Base-by-base conservation (phyloP, 2,329 filamentous ascomycete genomes). In the Colletotrichum tofieldiae region DNA sequence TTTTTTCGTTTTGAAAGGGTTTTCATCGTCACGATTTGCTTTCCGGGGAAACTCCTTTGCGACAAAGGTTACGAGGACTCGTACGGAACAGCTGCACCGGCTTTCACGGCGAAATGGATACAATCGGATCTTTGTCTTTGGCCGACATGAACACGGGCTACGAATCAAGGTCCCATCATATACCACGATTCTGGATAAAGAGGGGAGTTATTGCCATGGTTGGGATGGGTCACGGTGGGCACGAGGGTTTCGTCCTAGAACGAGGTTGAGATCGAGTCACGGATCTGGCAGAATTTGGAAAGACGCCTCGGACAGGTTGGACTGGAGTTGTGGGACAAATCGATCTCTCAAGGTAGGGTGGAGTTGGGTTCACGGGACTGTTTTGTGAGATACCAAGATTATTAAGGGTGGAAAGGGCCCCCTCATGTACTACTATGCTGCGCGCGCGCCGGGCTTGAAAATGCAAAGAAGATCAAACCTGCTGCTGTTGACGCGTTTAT, bases 341-440 rank as follows among this genome's bases (percentile, higher is more conserved):
- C 41, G 14, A 32, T n/a, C 51, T 52, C 26, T 23, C 54, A 61
- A 26, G 55, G 56, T 41, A 35, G 20, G 47, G 45, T 54, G 65
- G 55, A 60, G 55, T 67, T 61, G 54, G 56, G 65, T 52, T 54
- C 41, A 18, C 29, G 65, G 65, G 45, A 61, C 37, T 67, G 65
- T 39, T 67, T 64, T 67, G 55, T 49, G 37, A 67, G 65, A 67
- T 67, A 67, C 65, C 65, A 65, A 61, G 54, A 67, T 62, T 49
- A 60, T 41, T 18, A 60, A 26, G 56, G 47, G 41, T 43, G 5
- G 26, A 61, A 60, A 23, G 32, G 32, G 26, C 29, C 26, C 49
- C 26, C 37, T 32, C 20, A n/a, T 65, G 62, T 56, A 65, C 37
- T 39, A 64, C 8, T 62, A 62, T 23, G 32, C 29, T 52, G 47